Percentiles rank a stretch among this genome's conserved stretches.
These are phyloP conservation scores for Umbelopsis sp. DNA, from an alignment of 192 early-diverging fungal genomes.

Conservation along the genomic window DNA sequence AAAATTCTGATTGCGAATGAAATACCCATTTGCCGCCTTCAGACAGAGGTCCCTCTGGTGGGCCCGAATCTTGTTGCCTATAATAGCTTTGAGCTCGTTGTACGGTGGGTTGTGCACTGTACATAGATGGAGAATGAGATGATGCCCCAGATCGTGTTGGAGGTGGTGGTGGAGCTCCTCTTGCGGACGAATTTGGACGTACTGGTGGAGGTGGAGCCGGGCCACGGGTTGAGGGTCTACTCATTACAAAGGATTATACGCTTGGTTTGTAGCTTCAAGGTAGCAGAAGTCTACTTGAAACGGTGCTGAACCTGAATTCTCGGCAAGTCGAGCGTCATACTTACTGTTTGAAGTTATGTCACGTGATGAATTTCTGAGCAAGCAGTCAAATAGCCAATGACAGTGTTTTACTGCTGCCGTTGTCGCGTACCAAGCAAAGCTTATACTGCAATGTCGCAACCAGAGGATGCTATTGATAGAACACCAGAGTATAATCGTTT, in stretches of 20 bases:
- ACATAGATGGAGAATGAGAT: constrained; percentile 17
- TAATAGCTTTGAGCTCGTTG: constrained; percentile 22
- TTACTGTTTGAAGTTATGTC: neutral
- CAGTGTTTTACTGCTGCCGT: neutral
- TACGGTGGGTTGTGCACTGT: constrained; percentile 27
- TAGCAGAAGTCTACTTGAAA: neutral
- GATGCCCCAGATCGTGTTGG: neutral
- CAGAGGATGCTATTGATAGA: constrained; percentile 66
- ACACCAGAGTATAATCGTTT: constrained; percentile 72
- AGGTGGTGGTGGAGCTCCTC: neutral
- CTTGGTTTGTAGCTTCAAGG: too few species aligned
- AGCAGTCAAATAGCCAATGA: neutral
- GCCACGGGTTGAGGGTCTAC: constrained; percentile 11
- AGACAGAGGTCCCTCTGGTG: constrained; percentile 35
- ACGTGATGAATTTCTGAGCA: neutral
- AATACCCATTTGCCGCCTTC: constrained; percentile 42
- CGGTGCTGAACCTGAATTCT: neutral
- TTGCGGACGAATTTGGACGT: constrained; percentile 14
- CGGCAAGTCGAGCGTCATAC: neutral
- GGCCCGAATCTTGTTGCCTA: neutral
- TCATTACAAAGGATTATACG: neutral
- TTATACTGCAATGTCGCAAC: constrained; percentile 33
- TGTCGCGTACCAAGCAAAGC: neutral
- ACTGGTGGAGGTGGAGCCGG: constrained; percentile 23
- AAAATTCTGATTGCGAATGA: constrained; percentile 39